Conservation (phyloP, 805 yeast species). For the Limtongia smithiae region DNA sequence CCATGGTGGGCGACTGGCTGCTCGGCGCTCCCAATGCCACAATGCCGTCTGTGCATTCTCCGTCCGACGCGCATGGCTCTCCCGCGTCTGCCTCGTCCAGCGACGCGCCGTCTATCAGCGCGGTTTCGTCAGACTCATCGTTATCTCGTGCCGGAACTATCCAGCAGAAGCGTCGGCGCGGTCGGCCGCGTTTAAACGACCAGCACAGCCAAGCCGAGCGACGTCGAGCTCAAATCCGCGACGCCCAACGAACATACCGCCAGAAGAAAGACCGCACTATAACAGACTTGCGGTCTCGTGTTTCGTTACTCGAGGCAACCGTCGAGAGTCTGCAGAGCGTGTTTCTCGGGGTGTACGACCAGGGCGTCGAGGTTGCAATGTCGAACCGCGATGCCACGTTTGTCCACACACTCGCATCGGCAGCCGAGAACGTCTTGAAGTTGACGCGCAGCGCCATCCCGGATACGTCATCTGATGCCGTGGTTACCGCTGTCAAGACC, state of each 20-base stretch:
- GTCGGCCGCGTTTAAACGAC: background rate
- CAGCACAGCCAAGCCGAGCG: conserved; percentile 2
- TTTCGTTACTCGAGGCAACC: conserved; percentile 2
- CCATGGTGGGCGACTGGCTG: no score
- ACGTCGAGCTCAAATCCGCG: conserved; percentile 18
- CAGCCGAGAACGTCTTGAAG: conserved; percentile 4
- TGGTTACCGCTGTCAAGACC: no score
- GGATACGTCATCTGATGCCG: background rate
- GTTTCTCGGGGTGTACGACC: conserved; percentile 9
- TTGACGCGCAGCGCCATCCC: conserved; percentile 3
- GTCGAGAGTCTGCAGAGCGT: conserved; percentile 11
- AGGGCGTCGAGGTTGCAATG: conserved; percentile 6
- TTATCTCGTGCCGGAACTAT: background rate
- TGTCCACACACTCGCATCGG: conserved; percentile 2
- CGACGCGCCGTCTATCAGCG: no score
- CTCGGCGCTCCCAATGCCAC: no score
- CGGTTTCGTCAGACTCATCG: no score
- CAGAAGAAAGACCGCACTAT: conserved; percentile 16
- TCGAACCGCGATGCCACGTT: background rate
- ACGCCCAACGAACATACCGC: conserved; percentile 18
- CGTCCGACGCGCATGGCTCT: no score
- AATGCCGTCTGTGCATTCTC: no score
- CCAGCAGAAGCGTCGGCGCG: background rate
- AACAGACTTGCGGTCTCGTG: conserved; percentile 7
- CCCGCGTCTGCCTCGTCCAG: no score